Percentiles rank a stretch among this genome's conserved stretches.
Evolutionary conservation across 345 rosid genomes (phyloP).

Genomic region (Boechera retrofracta): DNA sequence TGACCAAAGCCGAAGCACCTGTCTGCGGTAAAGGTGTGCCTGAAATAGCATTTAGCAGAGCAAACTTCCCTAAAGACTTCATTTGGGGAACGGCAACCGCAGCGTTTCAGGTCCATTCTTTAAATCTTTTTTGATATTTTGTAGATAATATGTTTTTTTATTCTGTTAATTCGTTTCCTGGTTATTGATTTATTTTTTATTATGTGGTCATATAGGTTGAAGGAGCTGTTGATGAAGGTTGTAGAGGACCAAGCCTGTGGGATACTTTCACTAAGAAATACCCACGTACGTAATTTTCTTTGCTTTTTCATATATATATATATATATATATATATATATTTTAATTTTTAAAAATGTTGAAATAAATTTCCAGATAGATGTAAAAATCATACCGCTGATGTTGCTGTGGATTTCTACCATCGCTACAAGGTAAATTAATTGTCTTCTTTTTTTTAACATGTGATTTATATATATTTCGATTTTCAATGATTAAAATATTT

Average conservation of each 20-base stretch:
- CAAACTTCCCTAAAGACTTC: slow-evolving; percentile 43
- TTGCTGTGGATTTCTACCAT: slow-evolving; percentile 56
- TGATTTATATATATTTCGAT: background rate
- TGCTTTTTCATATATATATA: too few relatives aligned
- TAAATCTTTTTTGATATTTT: background rate
- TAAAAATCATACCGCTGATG: slow-evolving; percentile 50
- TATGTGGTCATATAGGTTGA: slow-evolving; percentile 21
- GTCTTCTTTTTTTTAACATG: background rate
- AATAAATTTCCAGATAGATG: slow-evolving; percentile 47
- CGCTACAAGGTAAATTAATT: slow-evolving; percentile 48
- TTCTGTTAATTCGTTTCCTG: too few relatives aligned
- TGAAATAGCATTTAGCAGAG: slow-evolving; percentile 32
- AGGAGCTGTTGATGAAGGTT: slow-evolving; percentile 45
- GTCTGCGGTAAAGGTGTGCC: slow-evolving; percentile 27
- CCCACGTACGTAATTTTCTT: slow-evolving; percentile 23
- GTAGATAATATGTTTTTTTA: background rate
- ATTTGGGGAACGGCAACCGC: slow-evolving; percentile 46
- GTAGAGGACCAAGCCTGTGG: slow-evolving; percentile 50
- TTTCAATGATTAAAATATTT: background rate
- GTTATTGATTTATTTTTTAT: background rate
- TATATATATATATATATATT: too few relatives aligned
- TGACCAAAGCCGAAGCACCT: slow-evolving; percentile 40
- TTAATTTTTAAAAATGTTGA: background rate
- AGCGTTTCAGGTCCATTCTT: slow-evolving; percentile 36
- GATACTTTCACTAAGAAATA: slow-evolving; percentile 33